Base-by-base conservation (phyloP, 495 filamentous ascomycete species). In the Penicillium simplicissimum region DNA sequence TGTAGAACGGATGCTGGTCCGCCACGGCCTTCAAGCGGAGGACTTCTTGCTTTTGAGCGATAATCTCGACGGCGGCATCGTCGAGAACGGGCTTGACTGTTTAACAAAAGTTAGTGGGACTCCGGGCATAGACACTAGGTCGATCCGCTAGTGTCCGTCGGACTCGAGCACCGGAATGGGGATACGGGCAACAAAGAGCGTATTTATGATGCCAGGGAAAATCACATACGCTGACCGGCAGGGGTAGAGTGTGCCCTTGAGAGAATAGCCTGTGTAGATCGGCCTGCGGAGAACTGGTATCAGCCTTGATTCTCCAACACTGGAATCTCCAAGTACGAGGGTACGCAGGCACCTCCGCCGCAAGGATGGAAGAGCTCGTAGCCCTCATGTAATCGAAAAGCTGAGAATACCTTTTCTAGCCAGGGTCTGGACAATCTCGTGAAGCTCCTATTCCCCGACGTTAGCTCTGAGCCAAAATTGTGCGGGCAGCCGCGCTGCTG, bases 1-100 rank as follows among this genome's bases (percentile, higher is more conserved):
- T 97, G 86, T 97, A 98, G 77, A 97, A 98, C 0, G 95, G 93
- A 67, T 93, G 87, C 65, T 88, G 79, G 40, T 92, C 91, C 8
- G 92, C 89, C 52, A 91, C 84, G 45, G 76, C 73, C 48, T 86
- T 82, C 49, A 98, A 84, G 56, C 76, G 76, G 34, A 69, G 58
- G 55, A 81, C 73, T 56, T 81, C 76, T 36, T 79, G 65, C 63
- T 76, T 76, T 63, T 81, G 77, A 10, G 75, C 75, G 55, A 76
- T 55, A 54, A 81, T 79, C 36, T 78, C 73, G 21, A 60, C 67
- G 5, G 75, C 74, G 8, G 72, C 75, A 60, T 78, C 73, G 15
- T 79, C 78, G 45, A 81, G 77, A 11, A 79, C 73, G 19, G 76
- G 70, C 60, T 77, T 76, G 67, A 81, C 78, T 81, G 28, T 63